Evolutionary conservation across 805 yeast genomes (phyloP), one percentile per base, ranked within the genome.

Genomic region (Cyberlindnera euphorbiiphila): DNA sequence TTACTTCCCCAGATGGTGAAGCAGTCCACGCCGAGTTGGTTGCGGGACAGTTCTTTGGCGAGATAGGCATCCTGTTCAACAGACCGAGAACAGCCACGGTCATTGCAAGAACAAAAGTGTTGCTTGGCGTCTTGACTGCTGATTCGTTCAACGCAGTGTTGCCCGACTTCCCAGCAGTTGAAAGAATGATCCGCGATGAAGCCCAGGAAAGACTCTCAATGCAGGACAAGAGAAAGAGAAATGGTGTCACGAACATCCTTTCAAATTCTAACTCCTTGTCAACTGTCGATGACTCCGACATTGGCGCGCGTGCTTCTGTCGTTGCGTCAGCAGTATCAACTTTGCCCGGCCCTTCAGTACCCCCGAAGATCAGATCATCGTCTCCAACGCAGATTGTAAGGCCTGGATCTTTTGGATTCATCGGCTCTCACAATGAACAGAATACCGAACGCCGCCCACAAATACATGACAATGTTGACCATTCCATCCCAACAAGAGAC

Each of bases 11-110:
- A 1, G 93, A 83, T 53, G 89, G 87, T 20, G 91, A 83, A 59
- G 72, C 84, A 4, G 68, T 77, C 4, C 80, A 78, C 50, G 88
- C 89, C 2, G 87, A 80, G 53, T 61, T 83, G 8, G 69, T 72
- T 4, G 70, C 80, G 4, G 91, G 91, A 3, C 69, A 80, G 15
- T 81, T 79, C 46, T 84, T 83, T 54, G 93, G 93, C 11, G 91
- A 84, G 52, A 82, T 83, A 37, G 91, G 91, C 8, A 81, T 83
- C 29, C 60, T 83, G 21, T 82, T 78, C 61, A 79, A 80, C 54
- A 64, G 89, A 34, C 88, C 89, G 14, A 64, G 91, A 48, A 82
- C 89, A 0, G 91, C 91, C 0, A 81, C 88, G 3, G 88, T 83
- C 11, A 76, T 82, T 16, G 82, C 89, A 4, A 61, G 81, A 43